Percentiles rank a stretch among this genome's conserved stretches.
These are phyloP conservation scores for Cercospora zeae-maydis DNA, from an alignment of 2,329 filamentous ascomycete species.

Conservation along the genomic window DNA sequence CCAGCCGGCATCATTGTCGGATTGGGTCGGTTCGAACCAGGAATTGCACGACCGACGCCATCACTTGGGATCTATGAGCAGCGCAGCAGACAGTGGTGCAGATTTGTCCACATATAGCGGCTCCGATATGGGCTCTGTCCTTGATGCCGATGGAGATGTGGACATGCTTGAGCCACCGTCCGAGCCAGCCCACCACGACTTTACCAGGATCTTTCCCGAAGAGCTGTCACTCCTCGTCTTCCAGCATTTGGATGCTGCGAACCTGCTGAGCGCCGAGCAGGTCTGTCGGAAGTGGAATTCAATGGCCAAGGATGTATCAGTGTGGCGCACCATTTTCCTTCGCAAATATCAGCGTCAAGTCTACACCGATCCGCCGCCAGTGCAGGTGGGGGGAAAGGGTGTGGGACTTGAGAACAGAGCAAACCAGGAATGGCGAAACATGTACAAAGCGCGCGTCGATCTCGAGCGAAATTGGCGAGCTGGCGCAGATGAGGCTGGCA, in stretches of 20 bases:
- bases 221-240: slow-evolving; percentile 60
- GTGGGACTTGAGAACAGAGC: slow-evolving; percentile 49
- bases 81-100: slow-evolving; percentile 38
- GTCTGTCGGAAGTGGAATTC: slow-evolving; percentile 58
- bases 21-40: slow-evolving; percentile 5
- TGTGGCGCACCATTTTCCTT: slow-evolving; percentile 62
- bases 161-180: slow-evolving; percentile 23
- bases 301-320: slow-evolving; percentile 54
- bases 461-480: slow-evolving; percentile 70
- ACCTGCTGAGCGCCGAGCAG: slow-evolving; percentile 53
- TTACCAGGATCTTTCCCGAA: slow-evolving; percentile 51
- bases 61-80: slow-evolving; percentile 32
- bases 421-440: slow-evolving; percentile 76
- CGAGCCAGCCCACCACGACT: slow-evolving; percentile 19
- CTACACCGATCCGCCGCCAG: slow-evolving; percentile 44
- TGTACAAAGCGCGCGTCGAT: slow-evolving; percentile 73
- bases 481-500: slow-evolving; percentile 65
- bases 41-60: slow-evolving; percentile 25
- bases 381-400: slow-evolving; percentile 51
- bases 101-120: slow-evolving; percentile 32
- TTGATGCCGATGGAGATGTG: slow-evolving; percentile 34
- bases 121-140: slow-evolving; percentile 24
- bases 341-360: slow-evolving; percentile 50
- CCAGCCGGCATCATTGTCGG: slow-evolving; percentile 2
- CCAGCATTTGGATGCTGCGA: slow-evolving; percentile 56